Conservation (phyloP, 106 monocot species). For the Gastrodia elata region DNA sequence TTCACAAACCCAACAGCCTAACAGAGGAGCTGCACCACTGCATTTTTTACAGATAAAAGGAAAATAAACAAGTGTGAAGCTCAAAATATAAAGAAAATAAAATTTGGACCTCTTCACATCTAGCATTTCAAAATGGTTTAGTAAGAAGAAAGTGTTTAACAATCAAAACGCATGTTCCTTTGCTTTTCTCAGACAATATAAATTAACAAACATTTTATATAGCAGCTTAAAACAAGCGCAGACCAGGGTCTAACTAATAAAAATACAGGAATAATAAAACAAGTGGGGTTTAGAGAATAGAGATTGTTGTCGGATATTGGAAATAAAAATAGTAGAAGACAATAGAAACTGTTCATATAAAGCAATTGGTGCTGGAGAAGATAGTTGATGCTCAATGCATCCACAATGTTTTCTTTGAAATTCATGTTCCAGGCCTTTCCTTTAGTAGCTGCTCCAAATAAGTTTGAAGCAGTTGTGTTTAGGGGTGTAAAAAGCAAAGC, state of each 20-base stretch:
- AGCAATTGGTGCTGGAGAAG: too few species aligned
- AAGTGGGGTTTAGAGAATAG: not conserved
- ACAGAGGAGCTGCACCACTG: conserved; percentile 11
- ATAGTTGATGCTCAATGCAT: too few species aligned
- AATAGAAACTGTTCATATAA: not conserved
- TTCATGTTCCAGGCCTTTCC: too few species aligned
- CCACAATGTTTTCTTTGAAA: too few species aligned
- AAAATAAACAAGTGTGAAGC: not conserved
- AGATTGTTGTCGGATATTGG: not conserved
- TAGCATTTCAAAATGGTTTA: not conserved
- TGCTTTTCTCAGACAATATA: not conserved
- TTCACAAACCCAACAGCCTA: conserved; percentile 15
- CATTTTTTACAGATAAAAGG: not conserved
- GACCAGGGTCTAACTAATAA: not conserved
- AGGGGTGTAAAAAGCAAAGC: too few species aligned
- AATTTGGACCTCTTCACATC: not conserved
- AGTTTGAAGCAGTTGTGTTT: too few species aligned
- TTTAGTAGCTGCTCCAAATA: too few species aligned
- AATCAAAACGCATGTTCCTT: not conserved
- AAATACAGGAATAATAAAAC: not conserved
- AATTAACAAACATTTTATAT: not conserved
- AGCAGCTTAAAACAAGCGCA: not conserved
- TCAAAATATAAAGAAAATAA: not conserved
- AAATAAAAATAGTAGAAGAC: not conserved
- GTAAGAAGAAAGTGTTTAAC: not conserved